Percentiles rank a stretch among this genome's conserved stretches.
phyloP scores from a whole-genome alignment of 2,329 filamentous ascomycete genomes.

The Sclerotinia spermophila region DNA sequence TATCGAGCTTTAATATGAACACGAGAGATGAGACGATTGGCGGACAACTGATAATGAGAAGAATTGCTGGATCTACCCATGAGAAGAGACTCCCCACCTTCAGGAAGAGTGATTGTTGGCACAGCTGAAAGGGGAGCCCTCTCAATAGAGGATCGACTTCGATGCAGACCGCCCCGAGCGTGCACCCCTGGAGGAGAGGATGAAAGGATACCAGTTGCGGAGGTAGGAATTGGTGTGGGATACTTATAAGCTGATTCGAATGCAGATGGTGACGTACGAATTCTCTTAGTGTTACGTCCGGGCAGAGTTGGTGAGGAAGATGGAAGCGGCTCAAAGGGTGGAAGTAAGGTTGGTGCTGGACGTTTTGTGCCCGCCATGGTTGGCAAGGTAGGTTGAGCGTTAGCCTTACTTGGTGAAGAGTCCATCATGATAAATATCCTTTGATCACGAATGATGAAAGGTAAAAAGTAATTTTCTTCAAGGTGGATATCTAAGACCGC shows the following conservation, averaged over 20 bases:
- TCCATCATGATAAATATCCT: conserved; percentile 36
- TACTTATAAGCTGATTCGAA: conserved; percentile 55
- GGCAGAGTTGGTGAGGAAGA: conserved; percentile 73
- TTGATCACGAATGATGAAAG: conserved; percentile 16
- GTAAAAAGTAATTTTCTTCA: conserved; percentile 21
- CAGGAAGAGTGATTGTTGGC: conserved; percentile 75
- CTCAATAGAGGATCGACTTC: conserved; percentile 60
- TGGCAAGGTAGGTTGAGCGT: conserved; percentile 30
- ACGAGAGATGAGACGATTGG: conserved; percentile 88
- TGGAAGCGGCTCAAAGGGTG: conserved; percentile 75
- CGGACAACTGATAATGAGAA: conserved; percentile 90
- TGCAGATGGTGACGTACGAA: conserved; percentile 44
- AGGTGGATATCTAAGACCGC: conserved; percentile 23
- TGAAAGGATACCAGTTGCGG: conserved; percentile 84
- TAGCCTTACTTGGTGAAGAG: conserved; percentile 37
- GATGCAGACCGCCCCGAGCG: conserved; percentile 51
- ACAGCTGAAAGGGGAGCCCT: conserved; percentile 79
- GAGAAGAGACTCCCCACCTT: conserved; percentile 73
- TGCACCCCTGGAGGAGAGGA: conserved; percentile 69
- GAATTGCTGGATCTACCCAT: conserved; percentile 95
- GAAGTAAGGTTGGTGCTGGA: conserved; percentile 65
- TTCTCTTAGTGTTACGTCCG: conserved; percentile 65
- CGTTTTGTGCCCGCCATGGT: conserved; percentile 52
- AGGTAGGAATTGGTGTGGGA: conserved; percentile 90
- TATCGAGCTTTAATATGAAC: conserved; percentile 89